Percentiles rank a stretch among this genome's conserved stretches.
Evolutionary conservation across 2,329 filamentous ascomycete genomes (phyloP).

Genomic region (Cytospora piceicola): DNA sequence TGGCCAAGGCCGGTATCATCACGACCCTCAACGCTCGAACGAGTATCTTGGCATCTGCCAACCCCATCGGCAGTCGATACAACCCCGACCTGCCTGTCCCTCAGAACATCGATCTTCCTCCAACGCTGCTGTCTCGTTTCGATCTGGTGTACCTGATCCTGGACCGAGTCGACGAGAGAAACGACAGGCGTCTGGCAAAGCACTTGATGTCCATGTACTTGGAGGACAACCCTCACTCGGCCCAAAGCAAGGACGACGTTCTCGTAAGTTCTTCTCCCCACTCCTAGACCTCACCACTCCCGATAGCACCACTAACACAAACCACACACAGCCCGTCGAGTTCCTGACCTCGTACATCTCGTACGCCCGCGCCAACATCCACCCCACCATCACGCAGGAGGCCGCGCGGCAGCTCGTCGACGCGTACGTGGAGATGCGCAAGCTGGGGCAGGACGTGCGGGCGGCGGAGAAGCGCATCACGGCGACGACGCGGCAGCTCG

Average conservation of each 20-base stretch:
- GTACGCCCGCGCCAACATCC: slow-evolving; percentile 84
- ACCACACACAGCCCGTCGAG: slow-evolving; percentile 71
- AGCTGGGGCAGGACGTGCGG: slow-evolving; percentile 85
- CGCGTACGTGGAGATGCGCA: slow-evolving; percentile 92
- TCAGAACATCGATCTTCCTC: slow-evolving; percentile 96
- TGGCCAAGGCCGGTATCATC: slow-evolving; percentile 91
- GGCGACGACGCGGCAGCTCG: slow-evolving; percentile 92
- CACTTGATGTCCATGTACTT: slow-evolving; percentile 96
- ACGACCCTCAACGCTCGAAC: slow-evolving; percentile 96
- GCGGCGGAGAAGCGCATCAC: slow-evolving; percentile 94
- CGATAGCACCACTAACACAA: slow-evolving; percentile 7
- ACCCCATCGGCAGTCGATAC: slow-evolving; percentile 97
- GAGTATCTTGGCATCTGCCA: slow-evolving; percentile 93
- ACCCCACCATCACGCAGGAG: slow-evolving; percentile 78
- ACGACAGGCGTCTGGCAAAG: slow-evolving; percentile 84
- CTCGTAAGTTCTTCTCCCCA: slow-evolving; percentile 66
- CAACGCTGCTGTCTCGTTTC: slow-evolving; percentile 92
- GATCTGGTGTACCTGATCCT: slow-evolving; percentile 96
- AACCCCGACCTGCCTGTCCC: slow-evolving; percentile 94
- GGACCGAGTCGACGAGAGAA: slow-evolving; percentile 88
- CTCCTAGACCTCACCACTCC: neutral
- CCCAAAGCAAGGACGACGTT: slow-evolving; percentile 73
- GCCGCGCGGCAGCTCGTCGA: slow-evolving; percentile 84
- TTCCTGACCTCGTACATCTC: slow-evolving; percentile 97
- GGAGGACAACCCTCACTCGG: slow-evolving; percentile 90